These are phyloP conservation scores for Torulaspora maleeae DNA, from an alignment of 805 yeast species.

Conservation along the genomic window DNA sequence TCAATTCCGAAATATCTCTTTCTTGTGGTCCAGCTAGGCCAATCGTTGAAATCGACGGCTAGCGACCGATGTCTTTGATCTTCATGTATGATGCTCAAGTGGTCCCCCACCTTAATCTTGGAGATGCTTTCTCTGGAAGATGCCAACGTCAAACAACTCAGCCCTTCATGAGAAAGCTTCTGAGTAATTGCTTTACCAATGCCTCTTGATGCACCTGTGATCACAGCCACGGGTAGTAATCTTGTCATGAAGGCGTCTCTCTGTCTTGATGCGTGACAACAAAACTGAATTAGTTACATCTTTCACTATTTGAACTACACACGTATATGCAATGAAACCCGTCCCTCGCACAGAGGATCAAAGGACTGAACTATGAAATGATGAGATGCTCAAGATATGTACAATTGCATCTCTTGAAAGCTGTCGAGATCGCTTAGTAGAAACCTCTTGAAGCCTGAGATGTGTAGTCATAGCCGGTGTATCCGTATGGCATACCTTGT, in stretches of 20 bases:
- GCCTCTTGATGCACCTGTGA: constrained; percentile 45
- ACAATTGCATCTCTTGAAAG: constrained; percentile 5
- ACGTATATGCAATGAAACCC: constrained; percentile 20
- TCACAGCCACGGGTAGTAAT: constrained; percentile 28
- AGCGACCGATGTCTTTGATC: constrained; percentile 26
- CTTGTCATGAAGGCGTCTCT: background rate
- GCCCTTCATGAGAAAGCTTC: constrained; percentile 26
- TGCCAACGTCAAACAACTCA: constrained; percentile 29
- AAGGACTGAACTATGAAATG: constrained; percentile 5
- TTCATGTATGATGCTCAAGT: constrained; percentile 9
- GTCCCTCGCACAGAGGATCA: background rate
- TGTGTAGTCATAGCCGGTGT: constrained; percentile 33
- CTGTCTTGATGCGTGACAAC: background rate
- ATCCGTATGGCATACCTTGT: constrained; percentile 32
- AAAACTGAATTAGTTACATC: constrained; percentile 8
- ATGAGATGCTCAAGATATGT: constrained; percentile 7
- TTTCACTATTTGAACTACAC: constrained; percentile 15
- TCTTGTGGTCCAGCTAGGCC: constrained; percentile 29
- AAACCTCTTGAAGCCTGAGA: constrained; percentile 36
- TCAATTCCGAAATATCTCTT: constrained; percentile 17
- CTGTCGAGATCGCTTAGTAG: constrained; percentile 19
- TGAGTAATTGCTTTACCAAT: constrained; percentile 38
- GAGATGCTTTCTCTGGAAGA: constrained; percentile 17
- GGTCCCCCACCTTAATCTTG: constrained; percentile 8
- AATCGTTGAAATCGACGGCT: constrained; percentile 26